Evolutionary conservation across 2,329 filamentous ascomycete genomes (phyloP).

Genomic region (Biscogniauxia mediterranea): DNA sequence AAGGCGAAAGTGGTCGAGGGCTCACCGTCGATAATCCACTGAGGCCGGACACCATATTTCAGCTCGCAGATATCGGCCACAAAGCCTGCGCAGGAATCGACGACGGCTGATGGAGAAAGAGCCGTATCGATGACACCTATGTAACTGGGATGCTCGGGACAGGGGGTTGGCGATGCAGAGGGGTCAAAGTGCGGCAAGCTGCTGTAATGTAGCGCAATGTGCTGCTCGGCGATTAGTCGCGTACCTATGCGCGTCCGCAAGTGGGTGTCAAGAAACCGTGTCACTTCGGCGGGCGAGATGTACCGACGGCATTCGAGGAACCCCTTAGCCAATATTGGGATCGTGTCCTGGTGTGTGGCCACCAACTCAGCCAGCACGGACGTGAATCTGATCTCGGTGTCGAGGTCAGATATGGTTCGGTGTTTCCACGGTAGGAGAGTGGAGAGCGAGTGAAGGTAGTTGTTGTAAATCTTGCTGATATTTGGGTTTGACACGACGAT

Average conservation of each 20-base stretch:
- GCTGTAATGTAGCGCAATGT: conserved; percentile 81
- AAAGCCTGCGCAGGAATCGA: conserved; percentile 82
- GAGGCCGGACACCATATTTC: conserved; percentile 86
- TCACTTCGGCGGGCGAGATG: conserved; percentile 80
- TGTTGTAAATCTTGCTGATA: conserved; percentile 90
- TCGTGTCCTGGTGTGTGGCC: conserved; percentile 90
- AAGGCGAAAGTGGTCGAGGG: conserved; percentile 87
- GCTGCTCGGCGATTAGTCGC: conserved; percentile 90
- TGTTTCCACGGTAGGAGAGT: conserved; percentile 81
- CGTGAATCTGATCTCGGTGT: conserved; percentile 89
- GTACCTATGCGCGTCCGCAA: conserved; percentile 92
- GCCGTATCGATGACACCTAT: conserved; percentile 95
- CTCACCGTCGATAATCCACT: conserved; percentile 78
- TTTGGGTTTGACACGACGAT: conserved; percentile 98
- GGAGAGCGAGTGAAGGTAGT: conserved; percentile 90
- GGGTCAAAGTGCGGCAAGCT: conserved; percentile 68
- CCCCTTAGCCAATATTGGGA: conserved; percentile 84
- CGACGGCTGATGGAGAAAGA: conserved; percentile 75
- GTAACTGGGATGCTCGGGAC: conserved; percentile 61
- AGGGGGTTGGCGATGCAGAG: conserved; percentile 47
- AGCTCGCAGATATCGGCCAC: conserved; percentile 96
- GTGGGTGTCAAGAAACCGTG: conserved; percentile 88
- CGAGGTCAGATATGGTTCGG: conserved; percentile 67
- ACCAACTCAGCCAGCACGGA: conserved; percentile 94
- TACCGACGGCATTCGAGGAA: conserved; percentile 94